A percentile compares a stretch with the other conserved stretches of the same genome.
Conservation (phyloP, 139 green algal species). For the Chlorella sp. region DNA sequence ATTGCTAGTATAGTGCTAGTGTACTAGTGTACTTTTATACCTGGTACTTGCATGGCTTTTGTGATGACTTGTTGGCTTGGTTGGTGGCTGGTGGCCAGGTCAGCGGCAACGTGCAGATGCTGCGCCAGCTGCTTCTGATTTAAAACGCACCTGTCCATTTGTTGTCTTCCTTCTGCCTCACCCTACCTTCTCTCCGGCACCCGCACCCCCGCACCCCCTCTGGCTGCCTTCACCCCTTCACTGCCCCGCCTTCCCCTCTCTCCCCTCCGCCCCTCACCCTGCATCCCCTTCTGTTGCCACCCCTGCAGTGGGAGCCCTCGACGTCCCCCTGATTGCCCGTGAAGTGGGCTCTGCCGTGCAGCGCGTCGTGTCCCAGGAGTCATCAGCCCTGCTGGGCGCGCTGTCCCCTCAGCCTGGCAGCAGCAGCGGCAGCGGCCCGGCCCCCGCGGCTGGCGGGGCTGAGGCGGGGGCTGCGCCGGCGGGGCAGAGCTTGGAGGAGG, state of each 20-base stretch:
- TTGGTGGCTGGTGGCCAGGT: too few relatives aligned
- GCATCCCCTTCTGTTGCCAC: not conserved
- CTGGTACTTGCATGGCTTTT: too few relatives aligned
- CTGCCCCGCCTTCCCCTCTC: not conserved
- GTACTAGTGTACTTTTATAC: too few relatives aligned
- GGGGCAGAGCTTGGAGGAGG: not conserved
- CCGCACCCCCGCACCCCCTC: not conserved
- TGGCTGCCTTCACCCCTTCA: not conserved
- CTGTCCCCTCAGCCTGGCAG: not conserved
- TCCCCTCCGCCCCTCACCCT: not conserved
- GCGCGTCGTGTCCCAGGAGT: not conserved
- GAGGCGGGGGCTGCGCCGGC: not conserved
- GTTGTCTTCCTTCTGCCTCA: not conserved
- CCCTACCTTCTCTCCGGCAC: not conserved
- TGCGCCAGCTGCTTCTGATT: too few relatives aligned
- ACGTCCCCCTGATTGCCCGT: not conserved
- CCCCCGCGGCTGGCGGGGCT: not conserved
- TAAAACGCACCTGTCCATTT: not conserved
- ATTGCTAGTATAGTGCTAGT: too few relatives aligned
- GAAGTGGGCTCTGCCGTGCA: slow-evolving; percentile 9
- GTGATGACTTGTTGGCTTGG: too few relatives aligned
- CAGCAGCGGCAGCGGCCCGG: not conserved
- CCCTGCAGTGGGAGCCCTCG: slow-evolving; percentile 10
- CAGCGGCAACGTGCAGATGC: too few relatives aligned
- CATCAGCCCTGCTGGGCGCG: not conserved